Conservation (phyloP, 345 rosid genomes). For the Pugionium dolabratum region DNA sequence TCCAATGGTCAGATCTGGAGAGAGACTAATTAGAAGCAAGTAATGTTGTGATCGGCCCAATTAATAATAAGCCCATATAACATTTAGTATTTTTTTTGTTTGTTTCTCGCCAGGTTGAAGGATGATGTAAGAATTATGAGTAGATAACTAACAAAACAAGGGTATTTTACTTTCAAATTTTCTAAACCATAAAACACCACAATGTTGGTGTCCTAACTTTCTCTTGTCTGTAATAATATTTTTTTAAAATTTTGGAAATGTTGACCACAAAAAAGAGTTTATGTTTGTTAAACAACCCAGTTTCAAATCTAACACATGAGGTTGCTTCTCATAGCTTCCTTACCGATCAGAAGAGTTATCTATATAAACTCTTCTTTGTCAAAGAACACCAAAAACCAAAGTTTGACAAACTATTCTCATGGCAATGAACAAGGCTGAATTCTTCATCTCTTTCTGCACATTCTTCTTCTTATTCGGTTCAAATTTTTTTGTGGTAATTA, state of each 20-base stretch:
- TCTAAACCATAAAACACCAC: constrained; percentile 31
- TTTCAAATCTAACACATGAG: constrained; percentile 30
- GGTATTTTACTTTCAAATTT: constrained; percentile 21
- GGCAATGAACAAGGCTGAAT: constrained; percentile 15
- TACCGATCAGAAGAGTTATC: constrained; percentile 23
- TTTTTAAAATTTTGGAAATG: neutral
- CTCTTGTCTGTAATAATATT: constrained; percentile 16
- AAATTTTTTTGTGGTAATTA: neutral
- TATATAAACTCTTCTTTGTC: constrained; percentile 25
- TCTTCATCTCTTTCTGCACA: constrained; percentile 14
- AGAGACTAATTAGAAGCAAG: too few relatives aligned
- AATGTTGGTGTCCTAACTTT: constrained; percentile 42
- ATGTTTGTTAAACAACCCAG: constrained; percentile 41
- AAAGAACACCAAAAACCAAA: neutral
- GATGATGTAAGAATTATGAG: constrained; percentile 12
- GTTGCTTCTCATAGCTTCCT: constrained; percentile 38
- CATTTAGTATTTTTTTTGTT: too few relatives aligned
- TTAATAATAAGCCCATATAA: too few relatives aligned
- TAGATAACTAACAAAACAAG: neutral
- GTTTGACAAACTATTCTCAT: neutral
- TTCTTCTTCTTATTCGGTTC: constrained; percentile 23
- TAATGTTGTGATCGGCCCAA: too few relatives aligned
- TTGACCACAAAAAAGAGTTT: constrained; percentile 24
- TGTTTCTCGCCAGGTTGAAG: neutral
- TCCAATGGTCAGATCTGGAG: too few relatives aligned